A percentile compares a stretch with the other conserved stretches of the same genome.
Evolutionary conservation across 2,329 filamentous ascomycete species (phyloP).

Genomic region (Cladosporium sphaerospermum): DNA sequence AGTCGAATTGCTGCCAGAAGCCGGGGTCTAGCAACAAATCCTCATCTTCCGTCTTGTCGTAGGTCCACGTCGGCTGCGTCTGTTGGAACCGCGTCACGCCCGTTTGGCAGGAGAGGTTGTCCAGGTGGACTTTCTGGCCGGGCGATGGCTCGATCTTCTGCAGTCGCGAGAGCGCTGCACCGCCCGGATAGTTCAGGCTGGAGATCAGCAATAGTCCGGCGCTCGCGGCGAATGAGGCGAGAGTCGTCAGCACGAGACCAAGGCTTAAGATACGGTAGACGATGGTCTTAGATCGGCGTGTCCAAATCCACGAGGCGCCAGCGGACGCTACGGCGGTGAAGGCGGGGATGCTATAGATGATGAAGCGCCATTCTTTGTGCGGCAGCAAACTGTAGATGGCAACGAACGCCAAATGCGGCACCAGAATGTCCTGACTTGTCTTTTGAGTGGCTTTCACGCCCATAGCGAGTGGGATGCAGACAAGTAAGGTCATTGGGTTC

Average conservation of each 20-base stretch:
- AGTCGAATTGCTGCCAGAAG: conserved; percentile 57
- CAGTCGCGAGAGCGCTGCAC: conserved; percentile 58
- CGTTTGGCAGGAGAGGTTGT: conserved; percentile 58
- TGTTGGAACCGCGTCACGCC: conserved; percentile 57
- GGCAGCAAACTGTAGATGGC: conserved; percentile 79
- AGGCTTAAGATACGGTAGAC: conserved; percentile 51
- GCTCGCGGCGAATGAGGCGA: conserved; percentile 55
- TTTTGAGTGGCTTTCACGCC: conserved; percentile 41
- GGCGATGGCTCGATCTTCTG: conserved; percentile 26
- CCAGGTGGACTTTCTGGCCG: conserved; percentile 43
- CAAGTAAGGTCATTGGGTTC: conserved; percentile 61
- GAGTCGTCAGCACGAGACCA: conserved; percentile 53
- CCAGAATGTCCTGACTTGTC: conserved; percentile 46
- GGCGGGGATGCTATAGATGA: conserved; percentile 78
- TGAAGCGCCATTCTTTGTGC: conserved; percentile 94
- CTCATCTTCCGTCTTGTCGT: conserved; percentile 54
- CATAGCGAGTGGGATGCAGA: conserved; percentile 47
- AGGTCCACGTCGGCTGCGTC: conserved; percentile 42
- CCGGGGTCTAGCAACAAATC: conserved; percentile 39
- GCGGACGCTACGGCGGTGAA: conserved; percentile 72
- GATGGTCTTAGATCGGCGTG: conserved; percentile 55
- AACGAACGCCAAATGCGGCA: conserved; percentile 67
- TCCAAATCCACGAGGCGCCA: conserved; percentile 60
- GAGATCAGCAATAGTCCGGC: conserved; percentile 68
- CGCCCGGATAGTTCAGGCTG: conserved; percentile 89